phyloP scores from a whole-genome alignment of 768 basidiomycete genomes.

The Chiua virens region DNA sequence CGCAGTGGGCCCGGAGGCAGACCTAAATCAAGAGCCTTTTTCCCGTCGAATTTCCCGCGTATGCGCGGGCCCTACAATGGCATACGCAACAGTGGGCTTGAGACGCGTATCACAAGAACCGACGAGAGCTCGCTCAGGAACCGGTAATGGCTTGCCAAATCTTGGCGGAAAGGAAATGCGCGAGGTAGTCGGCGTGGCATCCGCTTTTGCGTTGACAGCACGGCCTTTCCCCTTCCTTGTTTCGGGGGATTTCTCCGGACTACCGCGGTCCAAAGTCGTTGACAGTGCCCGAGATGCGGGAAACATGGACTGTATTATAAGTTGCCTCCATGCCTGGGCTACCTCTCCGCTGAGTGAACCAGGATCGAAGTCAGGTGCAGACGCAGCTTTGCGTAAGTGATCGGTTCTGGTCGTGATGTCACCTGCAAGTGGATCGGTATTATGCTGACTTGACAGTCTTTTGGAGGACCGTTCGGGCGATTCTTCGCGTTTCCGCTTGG shows the following conservation, averaged over 20 bases:
- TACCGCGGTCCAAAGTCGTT: conserved; percentile 7
- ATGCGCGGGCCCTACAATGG: conserved; percentile 52
- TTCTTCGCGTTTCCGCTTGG: conserved; percentile 46
- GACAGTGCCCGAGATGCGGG: conserved; percentile 36
- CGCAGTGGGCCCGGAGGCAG: conserved; percentile 60
- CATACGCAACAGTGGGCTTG: conserved; percentile 48
- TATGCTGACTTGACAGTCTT: conserved; percentile 13
- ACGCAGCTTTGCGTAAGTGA: conserved; percentile 24
- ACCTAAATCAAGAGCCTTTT: conserved; percentile 62
- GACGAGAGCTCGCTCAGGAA: conserved; percentile 18
- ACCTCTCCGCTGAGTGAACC: conserved; percentile 38
- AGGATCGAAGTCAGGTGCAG: conserved; percentile 27
- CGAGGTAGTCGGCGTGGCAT: conserved; percentile 1
- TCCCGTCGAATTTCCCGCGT: conserved; percentile 71
- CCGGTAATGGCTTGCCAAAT: conserved; percentile 19
- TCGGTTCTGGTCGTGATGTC: not conserved
- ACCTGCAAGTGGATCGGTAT: not conserved
- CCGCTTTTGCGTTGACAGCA: not conserved
- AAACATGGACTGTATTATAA: conserved; percentile 63
- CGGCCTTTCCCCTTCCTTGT: conserved; percentile 12
- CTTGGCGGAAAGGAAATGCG: conserved; percentile 17
- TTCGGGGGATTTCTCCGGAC: conserved; percentile 2
- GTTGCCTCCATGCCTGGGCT: conserved; percentile 56
- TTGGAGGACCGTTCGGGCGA: conserved; percentile 42
- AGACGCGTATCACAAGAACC: conserved; percentile 14